Evolutionary conservation across 257 asterid genomes (phyloP).

Genomic region (Solanum sitiens): DNA sequence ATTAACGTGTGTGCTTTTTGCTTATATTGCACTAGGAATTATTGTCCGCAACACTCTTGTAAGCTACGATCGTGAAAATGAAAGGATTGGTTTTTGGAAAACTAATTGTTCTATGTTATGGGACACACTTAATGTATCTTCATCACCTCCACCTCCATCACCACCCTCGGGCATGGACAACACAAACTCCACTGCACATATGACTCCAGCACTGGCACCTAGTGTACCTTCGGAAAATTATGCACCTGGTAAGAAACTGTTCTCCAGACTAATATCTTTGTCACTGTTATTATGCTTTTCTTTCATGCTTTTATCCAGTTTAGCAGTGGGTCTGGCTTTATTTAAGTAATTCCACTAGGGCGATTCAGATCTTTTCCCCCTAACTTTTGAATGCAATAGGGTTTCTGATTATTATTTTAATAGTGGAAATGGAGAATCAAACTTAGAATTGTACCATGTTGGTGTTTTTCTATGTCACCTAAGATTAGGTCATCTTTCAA

Average conservation of each 20-base stretch:
- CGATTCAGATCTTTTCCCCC: background rate
- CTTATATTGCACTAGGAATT: constrained; percentile 40
- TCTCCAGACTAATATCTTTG: background rate
- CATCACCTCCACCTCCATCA: constrained; percentile 27
- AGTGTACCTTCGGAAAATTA: background rate
- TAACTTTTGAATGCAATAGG: background rate
- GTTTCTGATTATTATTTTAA: too few relatives aligned
- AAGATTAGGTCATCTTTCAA: background rate
- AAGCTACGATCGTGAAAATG: constrained; percentile 86
- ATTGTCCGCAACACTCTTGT: constrained; percentile 94
- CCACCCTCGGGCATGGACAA: constrained; percentile 21
- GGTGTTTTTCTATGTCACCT: background rate
- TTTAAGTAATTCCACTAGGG: background rate
- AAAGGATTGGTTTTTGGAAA: constrained; percentile 89
- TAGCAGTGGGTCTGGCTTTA: background rate
- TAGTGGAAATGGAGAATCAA: background rate
- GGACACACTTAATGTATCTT: constrained; percentile 60
- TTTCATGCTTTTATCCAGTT: background rate
- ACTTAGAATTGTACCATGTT: background rate
- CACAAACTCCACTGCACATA: constrained; percentile 20
- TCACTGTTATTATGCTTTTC: background rate
- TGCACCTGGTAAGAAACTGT: background rate
- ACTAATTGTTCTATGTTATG: constrained; percentile 92
- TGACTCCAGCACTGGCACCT: background rate
- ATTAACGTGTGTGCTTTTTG: background rate